phyloP scores from a whole-genome alignment of 768 basidiomycete species.

The Tremella fuciformis region DNA sequence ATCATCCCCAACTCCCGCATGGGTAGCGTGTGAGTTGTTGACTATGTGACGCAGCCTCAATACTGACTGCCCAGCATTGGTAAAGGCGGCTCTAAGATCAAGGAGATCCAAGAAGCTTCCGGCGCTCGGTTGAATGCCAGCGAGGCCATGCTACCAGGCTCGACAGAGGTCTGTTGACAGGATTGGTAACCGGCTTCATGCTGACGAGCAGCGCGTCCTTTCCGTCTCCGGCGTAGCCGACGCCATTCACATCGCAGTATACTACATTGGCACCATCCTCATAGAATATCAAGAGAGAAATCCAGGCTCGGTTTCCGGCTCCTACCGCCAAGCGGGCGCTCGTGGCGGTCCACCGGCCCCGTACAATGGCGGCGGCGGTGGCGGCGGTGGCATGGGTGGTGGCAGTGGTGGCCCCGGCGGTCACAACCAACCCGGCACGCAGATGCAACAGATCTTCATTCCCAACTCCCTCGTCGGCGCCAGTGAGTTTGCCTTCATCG shows the following conservation, averaged over 20 bases:
- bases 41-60: neutral
- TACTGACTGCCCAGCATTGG: constrained; percentile 61
- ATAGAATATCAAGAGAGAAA: constrained; percentile 70
- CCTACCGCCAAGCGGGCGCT: constrained; percentile 62
- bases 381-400: constrained; percentile 12
- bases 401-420: constrained; percentile 13
- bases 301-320: constrained; percentile 53
- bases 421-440: constrained; percentile 55
- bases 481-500: constrained; percentile 40
- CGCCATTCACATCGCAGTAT: constrained; percentile 98
- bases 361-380: constrained; percentile 17
- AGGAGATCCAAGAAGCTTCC: constrained; percentile 98
- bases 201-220: constrained; percentile 72
- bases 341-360: constrained; percentile 41
- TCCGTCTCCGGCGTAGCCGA: constrained; percentile 98
- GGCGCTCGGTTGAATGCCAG: constrained; percentile 94
- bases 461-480: constrained; percentile 87
- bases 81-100: constrained; percentile 95
- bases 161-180: constrained; percentile 76
- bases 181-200: neutral
- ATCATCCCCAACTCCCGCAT: constrained; percentile 99
- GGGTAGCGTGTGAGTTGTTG: constrained; percentile 70
- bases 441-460: constrained; percentile 97
- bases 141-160: constrained; percentile 97
- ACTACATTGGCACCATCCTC: constrained; percentile 97